Evolutionary conservation across 805 yeast species (phyloP).

Genomic region (Suhomyces kilbournensis): DNA sequence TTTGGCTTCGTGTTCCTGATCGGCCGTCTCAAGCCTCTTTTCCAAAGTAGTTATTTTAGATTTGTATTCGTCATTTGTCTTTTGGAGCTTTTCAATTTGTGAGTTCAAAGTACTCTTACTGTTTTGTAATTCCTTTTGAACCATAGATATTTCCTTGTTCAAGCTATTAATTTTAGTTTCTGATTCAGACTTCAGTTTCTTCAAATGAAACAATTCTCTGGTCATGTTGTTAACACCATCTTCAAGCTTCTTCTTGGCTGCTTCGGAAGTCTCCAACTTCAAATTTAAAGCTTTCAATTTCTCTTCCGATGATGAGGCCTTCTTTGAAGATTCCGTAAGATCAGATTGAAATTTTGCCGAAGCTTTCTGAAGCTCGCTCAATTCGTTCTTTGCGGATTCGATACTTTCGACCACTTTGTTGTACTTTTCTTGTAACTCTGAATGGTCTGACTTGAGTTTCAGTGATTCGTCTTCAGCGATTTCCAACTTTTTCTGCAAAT

Average conservation of each 20-base stretch:
- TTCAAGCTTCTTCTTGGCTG: conserved; percentile 64
- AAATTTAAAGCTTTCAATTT: conserved; percentile 25
- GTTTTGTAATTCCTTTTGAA: conserved; percentile 34
- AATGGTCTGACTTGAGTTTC: conserved; percentile 19
- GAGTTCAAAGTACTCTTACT: conserved; percentile 19
- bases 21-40: conserved; percentile 11
- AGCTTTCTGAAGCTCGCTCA: conserved; percentile 26
- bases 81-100: conserved; percentile 17
- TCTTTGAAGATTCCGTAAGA: conserved; percentile 28
- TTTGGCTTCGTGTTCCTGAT: conserved; percentile 11
- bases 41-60: conserved; percentile 20
- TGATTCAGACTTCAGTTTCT: conserved; percentile 54
- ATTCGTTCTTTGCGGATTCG: conserved; percentile 25
- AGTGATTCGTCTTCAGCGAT: conserved; percentile 33
- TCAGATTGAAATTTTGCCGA: conserved; percentile 30
- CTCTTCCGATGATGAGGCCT: conserved; percentile 21
- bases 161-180: conserved; percentile 41
- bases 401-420: conserved; percentile 20
- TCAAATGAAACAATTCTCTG: conserved; percentile 68
- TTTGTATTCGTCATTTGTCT: conserved; percentile 23
- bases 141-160: conserved; percentile 39
- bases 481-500: conserved; percentile 10
- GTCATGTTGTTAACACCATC: conserved; percentile 89
- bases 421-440: conserved; percentile 16
- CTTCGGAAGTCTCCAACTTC: conserved; percentile 31